phyloP scores from a whole-genome alignment of 1,284 basidiomycete genomes.

The Clitocybe nebularis region DNA sequence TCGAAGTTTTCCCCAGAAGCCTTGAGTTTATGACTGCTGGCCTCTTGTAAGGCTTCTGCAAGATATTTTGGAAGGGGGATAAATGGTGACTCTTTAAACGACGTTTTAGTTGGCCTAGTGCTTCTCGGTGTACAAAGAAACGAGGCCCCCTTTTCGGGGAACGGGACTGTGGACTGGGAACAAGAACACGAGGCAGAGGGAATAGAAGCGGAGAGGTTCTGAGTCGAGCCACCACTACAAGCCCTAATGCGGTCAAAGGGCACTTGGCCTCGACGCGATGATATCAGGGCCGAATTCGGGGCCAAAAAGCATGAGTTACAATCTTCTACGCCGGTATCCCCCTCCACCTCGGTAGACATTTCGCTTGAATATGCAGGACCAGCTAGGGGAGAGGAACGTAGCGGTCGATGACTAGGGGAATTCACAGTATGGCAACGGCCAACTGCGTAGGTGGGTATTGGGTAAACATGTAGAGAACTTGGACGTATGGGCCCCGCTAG shows the following conservation, averaged over 20 bases:
- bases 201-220: neutral
- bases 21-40: neutral
- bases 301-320: slow-evolving; percentile 7
- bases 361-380: slow-evolving; percentile 26
- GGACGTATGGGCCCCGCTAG: no score
- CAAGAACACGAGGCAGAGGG: neutral
- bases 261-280: slow-evolving; percentile 2
- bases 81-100: neutral
- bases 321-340: slow-evolving; percentile 2
- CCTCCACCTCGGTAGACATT: neutral
- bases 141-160: no score
- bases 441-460: no score
- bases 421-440: neutral
- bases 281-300: slow-evolving; percentile 3
- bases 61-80: neutral
- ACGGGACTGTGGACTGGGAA: neutral
- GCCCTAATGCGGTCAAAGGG: neutral
- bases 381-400: slow-evolving; percentile 36
- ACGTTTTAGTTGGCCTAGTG: no score
- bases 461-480: no score
- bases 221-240: neutral
- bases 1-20: neutral
- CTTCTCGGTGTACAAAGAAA: no score
- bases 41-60: neutral
- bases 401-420: slow-evolving; percentile 14